Evolutionary conservation across 768 basidiomycete genomes (phyloP), one percentile per base, ranked within the genome.

Genomic region (Serpula lacrymans): DNA sequence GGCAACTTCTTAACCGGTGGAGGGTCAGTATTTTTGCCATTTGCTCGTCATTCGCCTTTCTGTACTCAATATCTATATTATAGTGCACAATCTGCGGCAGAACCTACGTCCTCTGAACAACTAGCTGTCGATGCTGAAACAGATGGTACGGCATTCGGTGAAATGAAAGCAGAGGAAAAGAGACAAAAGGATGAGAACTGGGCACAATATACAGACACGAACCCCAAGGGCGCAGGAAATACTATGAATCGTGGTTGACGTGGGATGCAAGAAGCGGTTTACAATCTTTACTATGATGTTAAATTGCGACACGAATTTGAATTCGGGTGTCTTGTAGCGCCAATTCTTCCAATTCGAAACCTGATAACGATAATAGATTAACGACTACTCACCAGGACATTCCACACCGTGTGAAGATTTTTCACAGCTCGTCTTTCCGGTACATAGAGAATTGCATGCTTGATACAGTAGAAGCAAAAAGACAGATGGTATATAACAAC

Each of bases 191-290:
- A 94, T 50, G 91, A 97, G 59, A 82, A 82, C 25, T 97, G 94
- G 93, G 92, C 93, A 22, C 71, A 69, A 42, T 98, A 78, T 53
- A 91, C 84, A 12, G 96, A 97, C 37, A 72, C 69, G 18, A 83
- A 99, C 62, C 82, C 84, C 10, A 83, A 73, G 54, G 96, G 96
- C 1, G 87, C 86, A n/a, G 96, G 96, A 3, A 99, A 99, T 59
- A 95, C 84, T 9, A 92, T 95, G 87, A 96, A 97, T 60, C 77
- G 89, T 47, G 93, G 93, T 45, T 92, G 61, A 75, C 16, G 23
- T 22, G 36, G 27, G 16, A 16, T 55, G 54, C 35, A 9, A 17
- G 34, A 22, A n/a, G 38, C 18, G 34, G 10, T 29, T 29, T n/a
- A n/a, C n/a, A n/a, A n/a, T n/a, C n/a, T n/a, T n/a, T n/a, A n/a